These are phyloP conservation scores for Alternaria dauci DNA, from an alignment of 2,329 filamentous ascomycete genomes.

Conservation along the genomic window DNA sequence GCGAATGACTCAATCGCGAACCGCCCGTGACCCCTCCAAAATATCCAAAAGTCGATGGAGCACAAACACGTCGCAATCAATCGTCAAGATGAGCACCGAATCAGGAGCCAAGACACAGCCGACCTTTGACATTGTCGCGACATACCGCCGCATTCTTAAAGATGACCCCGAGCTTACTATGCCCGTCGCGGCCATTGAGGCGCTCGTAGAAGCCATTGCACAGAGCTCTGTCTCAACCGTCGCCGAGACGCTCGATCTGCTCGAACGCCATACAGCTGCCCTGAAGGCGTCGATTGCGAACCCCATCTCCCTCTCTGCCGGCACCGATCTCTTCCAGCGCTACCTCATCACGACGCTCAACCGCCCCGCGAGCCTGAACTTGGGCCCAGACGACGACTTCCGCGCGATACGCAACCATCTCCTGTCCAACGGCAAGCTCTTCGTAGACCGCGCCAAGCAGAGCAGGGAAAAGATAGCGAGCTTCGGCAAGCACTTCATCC, in stretches of 20 bases:
- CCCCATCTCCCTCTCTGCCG: constrained; percentile 89
- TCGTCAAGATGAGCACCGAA: constrained; percentile 37
- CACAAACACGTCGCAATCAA: constrained; percentile 1
- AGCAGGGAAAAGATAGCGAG: constrained; percentile 83
- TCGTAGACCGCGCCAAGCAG: constrained; percentile 86
- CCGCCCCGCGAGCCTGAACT: constrained; percentile 54
- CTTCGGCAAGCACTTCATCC: constrained; percentile 79
- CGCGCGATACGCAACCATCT: constrained; percentile 84
- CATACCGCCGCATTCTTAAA: constrained; percentile 69
- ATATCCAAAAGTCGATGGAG: constrained; percentile 15
- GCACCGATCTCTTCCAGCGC: constrained; percentile 93
- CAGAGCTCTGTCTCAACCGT: constrained; percentile 83
- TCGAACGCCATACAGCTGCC: constrained; percentile 77
- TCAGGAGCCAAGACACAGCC: constrained; percentile 29
- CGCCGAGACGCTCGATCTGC: constrained; percentile 88
- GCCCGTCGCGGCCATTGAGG: constrained; percentile 93
- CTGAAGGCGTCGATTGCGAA: constrained; percentile 84
- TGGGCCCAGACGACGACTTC: constrained; percentile 71
- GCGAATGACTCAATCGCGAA: constrained; percentile 22
- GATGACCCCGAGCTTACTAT: constrained; percentile 88
- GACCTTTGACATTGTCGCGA: constrained; percentile 66
- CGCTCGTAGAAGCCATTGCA: constrained; percentile 85
- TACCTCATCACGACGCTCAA: constrained; percentile 82
- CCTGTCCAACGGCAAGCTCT: constrained; percentile 83
- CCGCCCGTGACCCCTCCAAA: constrained; percentile 29